Evolutionary conservation across 2,329 filamentous ascomycete genomes (phyloP).

Genomic region (Parascedosporium putredinis): DNA sequence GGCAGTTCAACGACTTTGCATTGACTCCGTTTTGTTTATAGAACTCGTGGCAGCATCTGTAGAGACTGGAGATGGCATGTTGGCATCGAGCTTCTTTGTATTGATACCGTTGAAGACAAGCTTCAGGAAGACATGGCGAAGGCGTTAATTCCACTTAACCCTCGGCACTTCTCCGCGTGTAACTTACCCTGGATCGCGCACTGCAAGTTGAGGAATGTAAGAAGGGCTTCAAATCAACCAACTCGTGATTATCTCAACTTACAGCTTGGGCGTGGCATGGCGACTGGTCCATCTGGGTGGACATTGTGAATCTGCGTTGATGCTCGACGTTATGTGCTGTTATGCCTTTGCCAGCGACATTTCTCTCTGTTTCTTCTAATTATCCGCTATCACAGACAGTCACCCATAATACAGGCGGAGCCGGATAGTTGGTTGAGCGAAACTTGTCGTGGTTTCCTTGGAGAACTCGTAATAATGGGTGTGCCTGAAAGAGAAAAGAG

Average conservation of each 20-base stretch:
- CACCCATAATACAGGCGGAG: too few relatives aligned
- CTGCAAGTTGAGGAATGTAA: constrained; percentile 36
- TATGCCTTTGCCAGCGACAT: too few relatives aligned
- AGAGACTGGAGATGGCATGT: constrained; percentile 68
- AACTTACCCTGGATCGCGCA: constrained; percentile 78
- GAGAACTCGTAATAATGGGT: too few relatives aligned
- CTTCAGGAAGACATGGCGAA: constrained; percentile 43
- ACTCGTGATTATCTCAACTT: constrained; percentile 24
- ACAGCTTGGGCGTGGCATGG: constrained; percentile 81
- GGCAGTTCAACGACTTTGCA: constrained; percentile 72
- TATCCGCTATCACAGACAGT: too few relatives aligned
- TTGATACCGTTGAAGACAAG: constrained; percentile 72
- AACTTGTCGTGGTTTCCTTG: too few relatives aligned
- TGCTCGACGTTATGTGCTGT: too few relatives aligned
- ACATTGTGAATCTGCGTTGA: not conserved
- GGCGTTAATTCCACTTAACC: not conserved
- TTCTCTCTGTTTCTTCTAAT: too few relatives aligned
- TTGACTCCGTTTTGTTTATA: constrained; percentile 70
- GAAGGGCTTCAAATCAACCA: not conserved
- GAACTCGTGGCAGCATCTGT: constrained; percentile 86
- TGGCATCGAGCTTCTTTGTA: constrained; percentile 82
- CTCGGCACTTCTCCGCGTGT: not conserved
- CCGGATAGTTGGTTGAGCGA: too few relatives aligned
- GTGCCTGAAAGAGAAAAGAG: too few relatives aligned
- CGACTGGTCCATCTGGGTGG: constrained; percentile 19